Evolutionary conservation across 257 asterid species (phyloP).

Genomic region (Petrea volubilis): DNA sequence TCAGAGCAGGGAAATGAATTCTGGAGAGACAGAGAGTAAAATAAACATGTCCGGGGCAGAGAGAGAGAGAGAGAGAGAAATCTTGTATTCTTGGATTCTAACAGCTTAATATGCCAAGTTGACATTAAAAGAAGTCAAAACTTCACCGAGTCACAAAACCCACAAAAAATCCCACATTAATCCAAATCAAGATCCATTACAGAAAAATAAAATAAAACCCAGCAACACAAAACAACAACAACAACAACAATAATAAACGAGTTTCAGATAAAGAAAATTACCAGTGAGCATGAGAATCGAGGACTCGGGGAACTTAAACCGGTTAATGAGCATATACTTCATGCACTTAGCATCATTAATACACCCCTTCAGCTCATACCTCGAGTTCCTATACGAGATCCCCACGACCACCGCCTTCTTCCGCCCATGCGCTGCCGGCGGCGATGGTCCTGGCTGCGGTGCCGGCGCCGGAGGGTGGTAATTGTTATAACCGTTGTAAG

Average conservation of each 20-base stretch:
- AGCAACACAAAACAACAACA: not conserved
- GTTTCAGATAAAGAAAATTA: conserved; percentile 17
- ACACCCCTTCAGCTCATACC: conserved; percentile 77
- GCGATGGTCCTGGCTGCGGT: conserved; percentile 46
- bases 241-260: not conserved
- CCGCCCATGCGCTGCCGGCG: conserved; percentile 47
- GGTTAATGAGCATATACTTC: conserved; percentile 60
- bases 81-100: not conserved
- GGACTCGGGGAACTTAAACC: conserved; percentile 71
- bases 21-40: not conserved
- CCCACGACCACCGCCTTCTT: conserved; percentile 88
- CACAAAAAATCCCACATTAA: not conserved
- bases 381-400: conserved; percentile 59
- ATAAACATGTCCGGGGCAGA: not conserved
- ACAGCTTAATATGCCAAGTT: conserved; percentile 22
- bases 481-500: conserved; percentile 22
- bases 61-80: not conserved
- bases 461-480: conserved; percentile 36
- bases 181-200: conserved; percentile 3
- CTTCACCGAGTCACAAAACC: conserved; percentile 8
- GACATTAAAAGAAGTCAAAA: conserved; percentile 31
- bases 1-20: not conserved
- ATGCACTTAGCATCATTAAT: conserved; percentile 90
- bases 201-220: not conserved
- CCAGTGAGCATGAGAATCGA: conserved; percentile 92